Evolutionary conservation across 2,329 filamentous ascomycete genomes (phyloP), one percentile per base, ranked within the genome.

Genomic region (Aureobasidium mangrovei): DNA sequence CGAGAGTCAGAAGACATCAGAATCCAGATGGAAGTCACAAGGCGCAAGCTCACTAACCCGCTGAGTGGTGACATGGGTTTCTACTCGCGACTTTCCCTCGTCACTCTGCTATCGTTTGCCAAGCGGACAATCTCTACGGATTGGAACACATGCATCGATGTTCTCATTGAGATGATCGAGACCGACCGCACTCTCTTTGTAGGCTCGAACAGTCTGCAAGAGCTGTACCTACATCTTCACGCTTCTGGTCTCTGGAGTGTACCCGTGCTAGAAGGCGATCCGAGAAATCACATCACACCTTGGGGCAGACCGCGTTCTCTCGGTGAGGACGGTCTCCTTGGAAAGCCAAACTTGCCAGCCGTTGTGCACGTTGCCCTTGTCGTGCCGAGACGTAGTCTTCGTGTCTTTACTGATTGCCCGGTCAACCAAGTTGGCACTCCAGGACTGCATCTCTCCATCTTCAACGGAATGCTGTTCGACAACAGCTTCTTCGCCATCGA

Each of bases 1-100:
- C 29, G 48, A 26, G 49, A 63, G 24, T 45, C 64, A 26, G 75
- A 77, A 59, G 67, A 72, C 43, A 9, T 60, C 8, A 56, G 52
- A 7, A 44, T 33, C 3, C 24, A 59, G 10, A 38, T 60, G 9
- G 40, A 55, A 33, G 53, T 45, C 2, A 18, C 56, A 18, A 44
- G 41, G 33, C 39, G 52, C 18, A 32, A 28, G 18, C 9, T 45
- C 36, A 54, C 29, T 6, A 27, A 7, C 4, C 48, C 48, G 28
- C 8, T 53, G 7, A 9, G 27, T 10, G 27, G 40, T n/a, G 48
- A 54, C 31, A 7, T 60, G n/a, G 32, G 38, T 24, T 58, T 57
- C 33, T 66, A 67, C 51, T 57, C 60, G 28, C 61, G 67, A 31
- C 57, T 58, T 8, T 62, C 62, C 32, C 56, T 68, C 39, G 63